Base-by-base conservation (phyloP, 73 alveolate genomes). In the Uronychia binucleata region DNA sequence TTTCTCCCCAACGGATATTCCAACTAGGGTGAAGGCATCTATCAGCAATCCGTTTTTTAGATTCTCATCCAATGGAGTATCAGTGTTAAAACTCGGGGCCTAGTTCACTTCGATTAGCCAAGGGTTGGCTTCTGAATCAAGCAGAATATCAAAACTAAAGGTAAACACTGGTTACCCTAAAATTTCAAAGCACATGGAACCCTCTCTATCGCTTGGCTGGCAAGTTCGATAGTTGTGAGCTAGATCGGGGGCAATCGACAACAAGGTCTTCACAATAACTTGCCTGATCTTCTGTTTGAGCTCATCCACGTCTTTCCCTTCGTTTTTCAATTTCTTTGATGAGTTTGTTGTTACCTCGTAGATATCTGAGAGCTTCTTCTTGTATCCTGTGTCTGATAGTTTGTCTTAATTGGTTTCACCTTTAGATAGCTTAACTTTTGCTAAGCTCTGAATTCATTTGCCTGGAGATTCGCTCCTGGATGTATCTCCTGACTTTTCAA, bases 41-140 rank as follows among this genome's bases (percentile, higher is more conserved):
- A 57, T 34, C 32, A 93, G 27, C 5, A 93, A 75, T 27, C 77
- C 78, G 28, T 88, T 31, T 59, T 93, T 93, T 0, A 93, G 76
- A 1, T 31, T 32, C 25, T 82, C 92, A 83, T 95, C 98, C 26
- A 92, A 77, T 14, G 91, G 90, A 19, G 95, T 87, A 30, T 93
- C 97, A 0, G 97, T 96, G 46, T 94, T 91, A 77, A 96, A 96
- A 33, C 96, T 83, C 28, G 99, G 99, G 33, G 98, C 94, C 58
- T 94, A 97, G 82, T 96, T 96, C 1, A 94, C 97, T 86, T 96
- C 99, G 33, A 96, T 32, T 1, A 96, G 85, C 85, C 90, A 87
- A 0, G 99, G 98, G 33, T 77, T 86, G 33, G 60, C 57, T 74
- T 91, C 46, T 60, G 81, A 30, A 78, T 91, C 93, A 0, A 91